Percentiles rank a stretch among this genome's conserved stretches.
Evolutionary conservation across 805 yeast genomes (phyloP).

Genomic region (Yarrowia sp.): DNA sequence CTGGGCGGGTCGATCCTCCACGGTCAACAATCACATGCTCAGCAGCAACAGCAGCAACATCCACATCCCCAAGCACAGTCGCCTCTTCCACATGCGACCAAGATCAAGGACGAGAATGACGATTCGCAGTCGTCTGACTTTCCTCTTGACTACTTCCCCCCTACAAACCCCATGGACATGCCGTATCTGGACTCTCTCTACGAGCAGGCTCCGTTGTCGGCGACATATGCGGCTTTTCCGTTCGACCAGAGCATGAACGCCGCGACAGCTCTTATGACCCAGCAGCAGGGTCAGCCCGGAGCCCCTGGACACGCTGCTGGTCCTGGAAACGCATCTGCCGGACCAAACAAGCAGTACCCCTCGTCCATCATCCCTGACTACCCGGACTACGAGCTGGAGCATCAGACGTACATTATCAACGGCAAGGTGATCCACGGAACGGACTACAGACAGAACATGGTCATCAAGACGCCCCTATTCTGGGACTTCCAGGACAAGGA

Average conservation of each 20-base stretch:
- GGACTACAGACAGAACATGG: slow-evolving; percentile 39
- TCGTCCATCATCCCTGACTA: slow-evolving; percentile 36
- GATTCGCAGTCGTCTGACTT: slow-evolving; percentile 42
- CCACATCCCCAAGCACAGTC: background rate
- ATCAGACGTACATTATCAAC: slow-evolving; percentile 27
- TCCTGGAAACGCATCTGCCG: background rate
- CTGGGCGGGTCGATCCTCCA: slow-evolving; percentile 17
- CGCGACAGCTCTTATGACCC: slow-evolving; percentile 20
- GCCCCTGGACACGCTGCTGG: background rate
- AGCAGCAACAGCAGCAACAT: slow-evolving; percentile 1
- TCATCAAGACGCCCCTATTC: slow-evolving; percentile 34
- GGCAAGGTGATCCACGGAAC: slow-evolving; percentile 34
- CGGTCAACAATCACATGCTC: slow-evolving; percentile 14
- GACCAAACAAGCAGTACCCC: slow-evolving; percentile 12
- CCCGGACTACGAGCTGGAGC: slow-evolving; percentile 34
- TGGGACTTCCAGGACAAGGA: slow-evolving; percentile 33
- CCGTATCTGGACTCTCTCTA: slow-evolving; percentile 14
- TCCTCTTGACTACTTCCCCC: slow-evolving; percentile 45
- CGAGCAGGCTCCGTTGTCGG: slow-evolving; percentile 20
- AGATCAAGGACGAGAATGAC: slow-evolving; percentile 39
- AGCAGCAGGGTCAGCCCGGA: slow-evolving; percentile 6
- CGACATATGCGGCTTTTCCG: slow-evolving; percentile 29
- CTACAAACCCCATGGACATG: slow-evolving; percentile 35
- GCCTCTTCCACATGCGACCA: background rate
- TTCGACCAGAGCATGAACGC: slow-evolving; percentile 32